These are phyloP conservation scores for Lactarius tabidus DNA, from an alignment of 768 basidiomycete species.

Conservation along the genomic window DNA sequence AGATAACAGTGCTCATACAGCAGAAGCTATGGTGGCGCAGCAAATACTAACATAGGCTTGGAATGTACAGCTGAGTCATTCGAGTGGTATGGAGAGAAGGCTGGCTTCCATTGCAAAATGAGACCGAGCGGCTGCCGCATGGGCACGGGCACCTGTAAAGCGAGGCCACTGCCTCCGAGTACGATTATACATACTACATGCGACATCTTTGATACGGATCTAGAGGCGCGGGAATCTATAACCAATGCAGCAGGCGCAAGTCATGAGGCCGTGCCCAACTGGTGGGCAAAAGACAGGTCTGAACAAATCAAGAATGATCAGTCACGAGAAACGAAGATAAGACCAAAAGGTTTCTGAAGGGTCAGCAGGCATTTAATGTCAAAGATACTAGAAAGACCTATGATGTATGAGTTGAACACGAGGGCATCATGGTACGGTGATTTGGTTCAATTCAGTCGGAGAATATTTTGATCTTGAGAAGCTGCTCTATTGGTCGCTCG, in stretches of 20 bases:
- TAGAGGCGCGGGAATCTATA: not conserved
- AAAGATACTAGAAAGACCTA: not conserved
- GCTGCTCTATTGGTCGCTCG: not conserved
- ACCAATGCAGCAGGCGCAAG: slow-evolving; percentile 1
- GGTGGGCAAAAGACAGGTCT: not conserved
- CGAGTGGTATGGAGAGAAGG: not conserved
- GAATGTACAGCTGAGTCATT: not conserved
- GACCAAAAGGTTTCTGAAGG: not conserved
- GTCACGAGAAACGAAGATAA: slow-evolving; percentile 1
- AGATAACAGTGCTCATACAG: not conserved
- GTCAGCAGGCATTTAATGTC: not conserved
- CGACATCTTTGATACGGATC: not conserved
- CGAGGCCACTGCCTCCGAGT: not conserved
- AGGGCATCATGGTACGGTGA: too few relatives aligned
- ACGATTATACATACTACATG: not conserved
- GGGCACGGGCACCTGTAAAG: not conserved
- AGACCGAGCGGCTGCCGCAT: not conserved
- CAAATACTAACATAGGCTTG: not conserved
- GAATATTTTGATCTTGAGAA: slow-evolving; percentile 16
- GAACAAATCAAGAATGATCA: not conserved
- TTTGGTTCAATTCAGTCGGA: slow-evolving; percentile 18
- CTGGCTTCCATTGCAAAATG: not conserved
- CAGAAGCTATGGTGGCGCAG: not conserved
- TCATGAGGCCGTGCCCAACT: slow-evolving; percentile 13
- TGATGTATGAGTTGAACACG: too few relatives aligned